Conservation (phyloP, 1,139 yeast genomes). For the Taiozyma sp. region DNA sequence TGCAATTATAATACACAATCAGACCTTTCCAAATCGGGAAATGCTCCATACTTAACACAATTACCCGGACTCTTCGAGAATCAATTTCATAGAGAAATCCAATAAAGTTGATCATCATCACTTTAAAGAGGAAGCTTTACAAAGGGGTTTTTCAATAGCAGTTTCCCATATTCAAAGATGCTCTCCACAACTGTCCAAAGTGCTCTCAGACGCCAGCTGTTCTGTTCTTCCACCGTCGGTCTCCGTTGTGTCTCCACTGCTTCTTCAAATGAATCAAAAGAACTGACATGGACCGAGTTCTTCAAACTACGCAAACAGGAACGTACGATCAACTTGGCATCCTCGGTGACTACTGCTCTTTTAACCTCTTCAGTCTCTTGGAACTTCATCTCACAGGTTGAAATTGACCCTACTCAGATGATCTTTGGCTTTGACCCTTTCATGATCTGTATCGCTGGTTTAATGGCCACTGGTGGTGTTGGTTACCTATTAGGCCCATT, state of each 20-base stretch:
- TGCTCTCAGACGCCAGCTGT: constrained; percentile 1
- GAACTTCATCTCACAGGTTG: constrained; percentile 70
- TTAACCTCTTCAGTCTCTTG: constrained; percentile 69
- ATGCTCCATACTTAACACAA: neutral
- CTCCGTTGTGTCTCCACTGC: neutral
- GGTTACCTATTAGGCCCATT: constrained; percentile 86
- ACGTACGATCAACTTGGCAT: constrained; percentile 59
- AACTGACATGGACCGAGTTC: constrained; percentile 65
- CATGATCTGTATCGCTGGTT: constrained; percentile 64
- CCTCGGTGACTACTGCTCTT: constrained; percentile 65
- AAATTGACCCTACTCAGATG: constrained; percentile 76
- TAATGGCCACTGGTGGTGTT: constrained; percentile 62
- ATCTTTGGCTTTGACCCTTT: constrained; percentile 85
- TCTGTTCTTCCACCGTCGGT: neutral
- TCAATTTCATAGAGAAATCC: too few species aligned
- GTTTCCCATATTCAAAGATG: neutral
- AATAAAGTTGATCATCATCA: too few species aligned
- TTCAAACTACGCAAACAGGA: constrained; percentile 70
- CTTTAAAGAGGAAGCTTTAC: too few species aligned
- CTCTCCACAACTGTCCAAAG: constrained; percentile 1
- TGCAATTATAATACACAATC: too few species aligned
- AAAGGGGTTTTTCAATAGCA: too few species aligned
- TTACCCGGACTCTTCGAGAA: neutral
- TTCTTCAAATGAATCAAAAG: neutral
- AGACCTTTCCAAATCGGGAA: neutral